Percentiles rank a stretch among this genome's conserved stretches.
These are phyloP conservation scores for Exophiala spinifera DNA, from an alignment of 2,329 filamentous ascomycete genomes.

Conservation along the genomic window DNA sequence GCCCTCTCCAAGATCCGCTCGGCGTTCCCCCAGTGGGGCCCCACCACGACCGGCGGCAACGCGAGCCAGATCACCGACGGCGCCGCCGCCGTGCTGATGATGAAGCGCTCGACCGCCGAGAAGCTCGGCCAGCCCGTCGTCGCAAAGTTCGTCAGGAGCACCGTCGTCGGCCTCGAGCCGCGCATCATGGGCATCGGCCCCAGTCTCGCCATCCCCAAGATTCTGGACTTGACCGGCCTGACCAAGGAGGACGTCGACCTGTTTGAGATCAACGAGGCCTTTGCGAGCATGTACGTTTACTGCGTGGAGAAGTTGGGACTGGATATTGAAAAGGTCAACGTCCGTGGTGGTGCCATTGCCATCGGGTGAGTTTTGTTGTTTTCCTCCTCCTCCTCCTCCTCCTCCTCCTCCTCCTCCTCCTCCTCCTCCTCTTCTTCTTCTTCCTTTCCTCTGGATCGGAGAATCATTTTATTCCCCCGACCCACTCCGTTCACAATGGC, in stretches of 20 bases:
- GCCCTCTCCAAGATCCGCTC: constrained; percentile 82
- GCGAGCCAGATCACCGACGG: constrained; percentile 94
- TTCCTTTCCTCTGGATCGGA: too few species aligned
- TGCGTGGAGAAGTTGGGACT: constrained; percentile 84
- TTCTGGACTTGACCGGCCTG: constrained; percentile 81
- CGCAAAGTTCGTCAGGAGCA: constrained; percentile 90
- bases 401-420: too few species aligned
- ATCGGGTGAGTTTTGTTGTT: constrained; percentile 38
- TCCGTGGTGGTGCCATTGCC: constrained; percentile 85
- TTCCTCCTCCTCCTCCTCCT: constrained; percentile 93
- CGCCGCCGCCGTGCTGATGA: constrained; percentile 88
- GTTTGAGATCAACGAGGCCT: constrained; percentile 99
- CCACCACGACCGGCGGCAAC: constrained; percentile 89
- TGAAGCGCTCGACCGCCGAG: constrained; percentile 88
- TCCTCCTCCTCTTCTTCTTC: too few species aligned
- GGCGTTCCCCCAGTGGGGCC: constrained; percentile 83
- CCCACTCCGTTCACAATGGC: too few species aligned
- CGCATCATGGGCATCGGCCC: constrained; percentile 96
- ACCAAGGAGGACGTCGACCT: constrained; percentile 89
- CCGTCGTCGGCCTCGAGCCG: constrained; percentile 82
- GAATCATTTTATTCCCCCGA: too few species aligned
- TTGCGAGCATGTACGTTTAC: constrained; percentile 85
- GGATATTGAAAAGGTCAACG: constrained; percentile 85
- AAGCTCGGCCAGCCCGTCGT: constrained; percentile 85
- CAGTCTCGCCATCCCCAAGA: constrained; percentile 91